A percentile compares a stretch with the other conserved stretches of the same genome.
phyloP scores from a whole-genome alignment of 805 yeast species.

The Monosporozyma unispora region DNA sequence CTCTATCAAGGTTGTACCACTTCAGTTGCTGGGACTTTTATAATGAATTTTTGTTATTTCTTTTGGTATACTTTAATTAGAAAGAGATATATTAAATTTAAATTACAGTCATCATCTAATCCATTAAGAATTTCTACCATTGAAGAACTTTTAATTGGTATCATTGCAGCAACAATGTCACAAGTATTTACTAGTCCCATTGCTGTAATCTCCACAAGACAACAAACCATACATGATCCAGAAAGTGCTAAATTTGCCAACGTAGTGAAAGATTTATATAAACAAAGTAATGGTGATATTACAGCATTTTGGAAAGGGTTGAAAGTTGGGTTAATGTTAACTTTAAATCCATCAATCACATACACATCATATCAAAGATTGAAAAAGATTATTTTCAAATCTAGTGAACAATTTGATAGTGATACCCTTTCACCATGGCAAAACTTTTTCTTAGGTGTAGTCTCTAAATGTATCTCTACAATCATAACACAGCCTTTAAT shows the following conservation, averaged over 20 bases:
- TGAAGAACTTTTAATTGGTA: conserved; percentile 65
- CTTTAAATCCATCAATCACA: conserved; percentile 79
- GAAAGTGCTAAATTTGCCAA: conserved; percentile 22
- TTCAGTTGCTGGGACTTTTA: conserved; percentile 59
- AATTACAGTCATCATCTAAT: background rate
- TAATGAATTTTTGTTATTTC: conserved; percentile 74
- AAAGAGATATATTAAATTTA: conserved; percentile 36
- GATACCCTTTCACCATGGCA: conserved; percentile 46
- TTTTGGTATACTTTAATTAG: conserved; percentile 79
- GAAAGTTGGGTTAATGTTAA: conserved; percentile 68
- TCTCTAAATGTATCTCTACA: conserved; percentile 75
- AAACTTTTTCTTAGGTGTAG: conserved; percentile 65
- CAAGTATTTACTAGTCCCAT: conserved; percentile 79
- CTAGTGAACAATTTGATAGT: conserved; percentile 12
- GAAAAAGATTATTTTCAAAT: conserved; percentile 38
- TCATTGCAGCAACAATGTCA: conserved; percentile 73
- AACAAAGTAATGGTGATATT: conserved; percentile 52
- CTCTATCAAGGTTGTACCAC: conserved; percentile 67
- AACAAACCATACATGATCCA: conserved; percentile 42
- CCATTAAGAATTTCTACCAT: conserved; percentile 37
- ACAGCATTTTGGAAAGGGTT: conserved; percentile 77
- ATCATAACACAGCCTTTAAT: conserved; percentile 75
- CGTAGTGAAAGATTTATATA: conserved; percentile 37
- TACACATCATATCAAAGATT: conserved; percentile 72
- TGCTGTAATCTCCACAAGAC: conserved; percentile 58